phyloP scores from a whole-genome alignment of 75 land plant genomes.

The Larix kaempferi region DNA sequence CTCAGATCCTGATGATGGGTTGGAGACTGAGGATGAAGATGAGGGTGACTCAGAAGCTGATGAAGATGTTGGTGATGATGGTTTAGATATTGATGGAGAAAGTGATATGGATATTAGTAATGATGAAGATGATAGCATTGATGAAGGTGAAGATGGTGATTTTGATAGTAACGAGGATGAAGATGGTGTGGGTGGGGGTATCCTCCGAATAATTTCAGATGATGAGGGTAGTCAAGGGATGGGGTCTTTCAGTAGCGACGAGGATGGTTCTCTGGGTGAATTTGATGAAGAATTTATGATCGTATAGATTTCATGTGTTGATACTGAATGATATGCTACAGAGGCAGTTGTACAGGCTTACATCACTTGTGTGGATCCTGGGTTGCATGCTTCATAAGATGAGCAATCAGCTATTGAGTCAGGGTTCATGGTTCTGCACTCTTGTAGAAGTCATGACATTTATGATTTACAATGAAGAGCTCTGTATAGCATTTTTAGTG shows the following conservation, averaged over 20 bases:
- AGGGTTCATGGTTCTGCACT: background rate
- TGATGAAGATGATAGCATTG: constrained; percentile 64
- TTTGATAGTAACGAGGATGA: constrained; percentile 49
- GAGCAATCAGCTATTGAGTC: background rate
- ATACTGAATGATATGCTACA: background rate
- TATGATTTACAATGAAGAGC: background rate
- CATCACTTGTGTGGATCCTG: background rate
- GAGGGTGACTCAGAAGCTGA: constrained; percentile 72
- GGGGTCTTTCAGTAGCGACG: constrained; percentile 49
- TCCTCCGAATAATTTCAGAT: constrained; percentile 52
- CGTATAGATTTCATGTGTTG: background rate
- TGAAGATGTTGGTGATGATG: constrained; percentile 48
- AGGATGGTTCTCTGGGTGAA: constrained; percentile 26
- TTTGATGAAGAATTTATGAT: constrained; percentile 10
- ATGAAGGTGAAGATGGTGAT: constrained; percentile 35
- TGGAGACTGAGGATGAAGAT: constrained; percentile 75
- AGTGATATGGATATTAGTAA: constrained; percentile 50
- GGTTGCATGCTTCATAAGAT: background rate
- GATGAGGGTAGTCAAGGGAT: constrained; percentile 53
- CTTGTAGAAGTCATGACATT: background rate
- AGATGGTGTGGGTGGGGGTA: constrained; percentile 36
- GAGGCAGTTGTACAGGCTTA: background rate
- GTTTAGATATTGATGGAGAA: constrained; percentile 50
- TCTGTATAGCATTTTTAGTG: background rate
- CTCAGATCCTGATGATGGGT: constrained; percentile 97